These are phyloP conservation scores for Boletellus deceptivus DNA, from an alignment of 1,284 basidiomycete species.

Conservation along the genomic window DNA sequence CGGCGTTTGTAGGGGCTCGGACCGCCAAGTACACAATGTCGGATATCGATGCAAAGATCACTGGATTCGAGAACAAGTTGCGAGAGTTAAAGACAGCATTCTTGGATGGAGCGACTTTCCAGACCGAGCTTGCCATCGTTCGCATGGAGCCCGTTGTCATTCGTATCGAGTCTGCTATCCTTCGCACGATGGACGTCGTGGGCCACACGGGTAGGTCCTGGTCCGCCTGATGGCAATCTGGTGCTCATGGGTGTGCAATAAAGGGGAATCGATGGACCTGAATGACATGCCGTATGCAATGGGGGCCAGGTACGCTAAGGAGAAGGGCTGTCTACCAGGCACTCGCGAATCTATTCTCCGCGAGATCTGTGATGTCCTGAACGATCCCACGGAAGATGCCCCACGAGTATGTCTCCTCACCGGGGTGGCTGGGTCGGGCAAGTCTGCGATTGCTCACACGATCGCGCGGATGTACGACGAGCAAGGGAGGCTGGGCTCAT, in stretches of 20 bases:
- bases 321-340: constrained; percentile 6
- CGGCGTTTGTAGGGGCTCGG: no score
- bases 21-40: no score
- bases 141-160: no score
- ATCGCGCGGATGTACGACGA: constrained; percentile 5
- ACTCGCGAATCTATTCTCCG: constrained; percentile 4
- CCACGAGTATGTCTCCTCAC: constrained; percentile 1
- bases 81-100: no score
- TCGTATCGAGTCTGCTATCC: background rate
- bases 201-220: background rate
- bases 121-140: background rate
- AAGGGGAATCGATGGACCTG: background rate
- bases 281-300: background rate
- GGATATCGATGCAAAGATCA: no score
- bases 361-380: background rate
- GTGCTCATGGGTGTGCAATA: background rate
- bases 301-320: background rate
- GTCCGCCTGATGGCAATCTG: background rate
- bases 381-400: no score
- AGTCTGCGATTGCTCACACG: constrained; percentile 5
- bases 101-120: background rate
- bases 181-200: background rate
- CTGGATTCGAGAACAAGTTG: no score
- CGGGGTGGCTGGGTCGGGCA: constrained; percentile 5
- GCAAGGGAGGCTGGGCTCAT: constrained; percentile 6